Evolutionary conservation across 2,329 filamentous ascomycete species (phyloP).

Genomic region (Grosmannia penicillata): DNA sequence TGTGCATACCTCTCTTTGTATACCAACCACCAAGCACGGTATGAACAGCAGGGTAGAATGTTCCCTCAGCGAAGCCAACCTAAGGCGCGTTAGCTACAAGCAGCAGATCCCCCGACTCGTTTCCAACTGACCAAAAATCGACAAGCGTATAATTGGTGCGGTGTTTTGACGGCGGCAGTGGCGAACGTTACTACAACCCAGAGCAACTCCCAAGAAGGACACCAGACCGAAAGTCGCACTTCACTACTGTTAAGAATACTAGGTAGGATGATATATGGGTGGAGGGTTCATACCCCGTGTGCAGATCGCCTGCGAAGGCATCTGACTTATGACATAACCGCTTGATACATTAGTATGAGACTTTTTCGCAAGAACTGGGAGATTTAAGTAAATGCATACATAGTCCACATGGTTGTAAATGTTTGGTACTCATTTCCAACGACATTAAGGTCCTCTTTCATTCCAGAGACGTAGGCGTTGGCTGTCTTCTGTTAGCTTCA

Average conservation of each 20-base stretch:
- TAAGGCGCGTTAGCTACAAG: too few species aligned
- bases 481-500: too few species aligned
- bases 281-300: neutral
- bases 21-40: slow-evolving; percentile 1
- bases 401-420: slow-evolving; percentile 2
- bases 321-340: neutral
- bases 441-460: slow-evolving; percentile 1
- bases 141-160: neutral
- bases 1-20: neutral
- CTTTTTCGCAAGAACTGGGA: neutral
- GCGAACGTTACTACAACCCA: neutral
- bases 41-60: neutral
- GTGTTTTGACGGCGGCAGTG: neutral
- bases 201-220: slow-evolving; percentile 1
- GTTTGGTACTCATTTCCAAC: slow-evolving; percentile 1
- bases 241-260: neutral
- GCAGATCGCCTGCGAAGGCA: slow-evolving; percentile 1
- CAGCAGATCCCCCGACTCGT: too few species aligned
- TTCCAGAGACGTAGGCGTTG: slow-evolving; percentile 1
- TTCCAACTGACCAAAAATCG: neutral
- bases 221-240: slow-evolving; percentile 1
- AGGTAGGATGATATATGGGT: neutral
- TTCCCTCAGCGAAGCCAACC: slow-evolving; percentile 1
- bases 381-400: neutral
- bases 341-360: neutral